Evolutionary conservation across 257 asterid genomes (phyloP).

Genomic region (Leptodermis oblonga): DNA sequence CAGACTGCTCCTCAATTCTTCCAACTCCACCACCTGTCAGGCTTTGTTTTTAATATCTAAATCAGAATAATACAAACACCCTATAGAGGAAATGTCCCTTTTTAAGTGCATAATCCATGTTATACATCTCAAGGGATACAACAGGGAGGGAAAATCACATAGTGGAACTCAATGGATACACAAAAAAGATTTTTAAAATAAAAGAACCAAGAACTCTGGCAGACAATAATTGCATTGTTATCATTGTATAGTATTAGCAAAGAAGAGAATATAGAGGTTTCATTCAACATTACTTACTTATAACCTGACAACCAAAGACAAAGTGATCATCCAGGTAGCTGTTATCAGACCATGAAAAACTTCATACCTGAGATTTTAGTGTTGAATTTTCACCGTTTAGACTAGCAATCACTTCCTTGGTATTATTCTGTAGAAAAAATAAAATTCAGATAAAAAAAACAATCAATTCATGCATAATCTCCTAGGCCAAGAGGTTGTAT

Average conservation of each 20-base stretch:
- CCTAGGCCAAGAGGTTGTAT: background rate
- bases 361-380: conserved; percentile 59
- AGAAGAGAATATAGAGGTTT: background rate
- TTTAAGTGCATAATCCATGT: background rate
- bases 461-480: background rate
- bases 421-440: conserved; percentile 38
- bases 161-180: too few relatives aligned
- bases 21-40: conserved; percentile 72
- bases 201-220: background rate
- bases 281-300: background rate
- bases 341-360: conserved; percentile 5
- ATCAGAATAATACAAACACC: conserved; percentile 37
- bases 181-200: too few relatives aligned
- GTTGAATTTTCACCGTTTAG: conserved; percentile 44
- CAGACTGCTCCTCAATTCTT: conserved; percentile 48
- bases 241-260: too few relatives aligned
- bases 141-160: background rate
- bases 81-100: background rate
- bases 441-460: conserved; percentile 19
- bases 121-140: background rate
- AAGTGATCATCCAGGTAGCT: conserved; percentile 1
- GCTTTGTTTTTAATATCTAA: conserved; percentile 44
- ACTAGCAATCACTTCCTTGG: conserved; percentile 44
- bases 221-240: too few relatives aligned
- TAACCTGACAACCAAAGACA: background rate